These are phyloP conservation scores for Chamaecyparis obtusa DNA, from an alignment of 75 land plant species.

Conservation along the genomic window DNA sequence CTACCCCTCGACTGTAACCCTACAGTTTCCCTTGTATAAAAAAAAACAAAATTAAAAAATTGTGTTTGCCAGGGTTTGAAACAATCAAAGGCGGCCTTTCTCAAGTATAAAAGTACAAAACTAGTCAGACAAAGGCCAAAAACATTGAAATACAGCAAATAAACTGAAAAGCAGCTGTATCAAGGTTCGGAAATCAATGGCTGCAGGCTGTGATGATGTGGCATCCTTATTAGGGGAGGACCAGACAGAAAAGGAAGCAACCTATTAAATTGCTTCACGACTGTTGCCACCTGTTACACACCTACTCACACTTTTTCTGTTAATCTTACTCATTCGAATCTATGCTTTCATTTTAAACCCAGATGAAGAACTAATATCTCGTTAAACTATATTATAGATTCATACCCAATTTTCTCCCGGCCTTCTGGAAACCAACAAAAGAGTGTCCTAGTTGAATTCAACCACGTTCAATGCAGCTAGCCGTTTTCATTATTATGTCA, in stretches of 20 bases:
- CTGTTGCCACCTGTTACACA: not conserved
- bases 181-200: not conserved
- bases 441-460: slow-evolving; percentile 2
- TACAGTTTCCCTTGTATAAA: no score
- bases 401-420: not conserved
- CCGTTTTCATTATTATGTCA: not conserved
- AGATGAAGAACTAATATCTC: not conserved
- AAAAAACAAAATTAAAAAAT: no score
- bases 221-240: not conserved
- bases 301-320: not conserved
- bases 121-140: no score
- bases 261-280: not conserved
- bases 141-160: no score
- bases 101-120: no score
- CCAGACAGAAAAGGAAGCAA: not conserved
- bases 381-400: not conserved
- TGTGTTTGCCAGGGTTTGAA: no score
- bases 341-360: not conserved
- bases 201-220: not conserved
- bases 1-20: no score
- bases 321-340: not conserved
- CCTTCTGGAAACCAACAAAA: not conserved
- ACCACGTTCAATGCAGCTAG: not conserved
- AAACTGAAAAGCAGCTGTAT: no score
- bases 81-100: no score